Conservation (phyloP, 768 basidiomycete genomes). For the Pisolithus orientalis region DNA sequence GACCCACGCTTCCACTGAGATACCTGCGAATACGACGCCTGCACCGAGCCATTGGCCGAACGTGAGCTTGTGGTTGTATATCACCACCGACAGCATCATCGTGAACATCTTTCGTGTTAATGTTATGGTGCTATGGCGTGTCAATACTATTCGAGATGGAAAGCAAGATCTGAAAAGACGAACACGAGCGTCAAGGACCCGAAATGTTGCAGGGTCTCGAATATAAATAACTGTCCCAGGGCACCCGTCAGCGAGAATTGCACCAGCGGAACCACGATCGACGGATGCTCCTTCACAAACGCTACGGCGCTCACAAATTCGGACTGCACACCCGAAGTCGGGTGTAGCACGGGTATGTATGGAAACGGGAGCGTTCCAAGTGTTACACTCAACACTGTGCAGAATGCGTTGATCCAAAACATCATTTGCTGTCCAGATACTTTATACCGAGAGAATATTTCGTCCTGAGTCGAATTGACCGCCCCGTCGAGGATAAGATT, state of each 20-base stretch:
- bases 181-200: slow-evolving; percentile 87
- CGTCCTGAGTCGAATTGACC: slow-evolving; percentile 94
- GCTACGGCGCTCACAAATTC: slow-evolving; percentile 64
- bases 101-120: slow-evolving; percentile 96
- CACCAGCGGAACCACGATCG: slow-evolving; percentile 62
- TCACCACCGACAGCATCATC: slow-evolving; percentile 90
- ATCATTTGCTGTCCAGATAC: slow-evolving; percentile 96
- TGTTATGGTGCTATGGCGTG: slow-evolving; percentile 63
- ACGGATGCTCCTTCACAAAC: slow-evolving; percentile 76
- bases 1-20: slow-evolving; percentile 87
- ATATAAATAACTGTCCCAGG: slow-evolving; percentile 95
- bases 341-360: slow-evolving; percentile 77
- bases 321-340: slow-evolving; percentile 47
- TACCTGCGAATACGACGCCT: slow-evolving; percentile 88
- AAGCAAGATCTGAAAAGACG: slow-evolving; percentile 20
- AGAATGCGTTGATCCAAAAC: slow-evolving; percentile 93
- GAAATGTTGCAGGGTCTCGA: slow-evolving; percentile 90
- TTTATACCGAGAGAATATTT: slow-evolving; percentile 78
- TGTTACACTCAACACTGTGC: slow-evolving; percentile 62
- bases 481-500: slow-evolving; percentile 92
- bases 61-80: slow-evolving; percentile 84
- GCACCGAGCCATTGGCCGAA: slow-evolving; percentile 92
- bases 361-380: slow-evolving; percentile 73
- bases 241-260: slow-evolving; percentile 90
- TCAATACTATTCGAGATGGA: slow-evolving; percentile 1